Base-by-base conservation (phyloP, 2,329 filamentous ascomycete genomes). In the Fragosphaeria purpurea region DNA sequence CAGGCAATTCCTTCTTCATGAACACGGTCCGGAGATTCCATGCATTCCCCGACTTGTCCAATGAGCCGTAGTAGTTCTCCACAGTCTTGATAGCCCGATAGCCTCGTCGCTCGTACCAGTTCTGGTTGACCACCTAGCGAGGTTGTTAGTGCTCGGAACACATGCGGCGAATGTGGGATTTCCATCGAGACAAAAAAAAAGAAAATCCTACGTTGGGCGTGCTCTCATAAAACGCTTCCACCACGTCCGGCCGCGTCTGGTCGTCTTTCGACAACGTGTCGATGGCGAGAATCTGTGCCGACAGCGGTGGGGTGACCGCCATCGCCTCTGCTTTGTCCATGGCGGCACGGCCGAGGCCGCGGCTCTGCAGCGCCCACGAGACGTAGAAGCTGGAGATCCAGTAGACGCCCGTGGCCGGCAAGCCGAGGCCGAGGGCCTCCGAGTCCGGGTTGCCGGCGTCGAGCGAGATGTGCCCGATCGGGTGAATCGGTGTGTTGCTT, bases 41-140 rank as follows among this genome's bases (percentile, higher is more conserved):
- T 68, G 57, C 38, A 47, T 13, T 70, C 8, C 76, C 76, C 1
- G 67, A 76, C 9, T 79, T 77, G 60, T 63, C 55, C 8, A 13
- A 7, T 44, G 35, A 7, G 35, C 35, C 7, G 11, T 42, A 42
- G 10, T 30, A 42, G 41, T 42, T 42, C 10, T 22, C 6, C 41
- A 42, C 41, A 1, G 10, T 42, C 10, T 42, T 42, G n/a, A 42
- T 42, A 3, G 22, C 6, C 6, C n/a, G 7, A 13, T 42, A 42
- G 41, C 41, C 41, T 30, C 41, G 13, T 30, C 41, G 41, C 30
- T 42, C 41, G 12, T 44, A 44, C 42, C 42, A 44, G 42, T 31
- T 44, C 12, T 44, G 42, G 12, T 44, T 44, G 31, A 44, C 31
- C 7, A 44, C 30, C 42, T 44, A 31, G 4, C 9, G 8, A 6